Base-by-base conservation (phyloP, 176 grass and related monocot species). In the Hordeum marinum region DNA sequence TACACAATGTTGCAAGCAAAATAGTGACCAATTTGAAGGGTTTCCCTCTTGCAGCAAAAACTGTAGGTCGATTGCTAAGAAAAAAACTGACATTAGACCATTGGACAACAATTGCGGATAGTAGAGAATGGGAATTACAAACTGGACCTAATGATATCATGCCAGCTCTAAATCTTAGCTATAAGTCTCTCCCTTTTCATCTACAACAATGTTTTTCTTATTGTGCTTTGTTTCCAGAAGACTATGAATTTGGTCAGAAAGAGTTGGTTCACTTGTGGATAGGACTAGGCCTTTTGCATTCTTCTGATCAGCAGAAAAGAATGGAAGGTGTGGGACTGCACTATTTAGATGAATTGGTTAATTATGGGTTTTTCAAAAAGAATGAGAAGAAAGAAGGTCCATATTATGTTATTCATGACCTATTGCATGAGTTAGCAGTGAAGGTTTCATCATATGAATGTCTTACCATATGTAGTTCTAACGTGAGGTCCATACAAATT, bases 141-240 rank as follows among this genome's bases (percentile, higher is more conserved):
- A 8, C 2, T 2, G 9, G 20, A n/a, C 0, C n/a, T n/a, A 3
- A 69, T 76, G 83, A 83, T 0, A 90, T 86, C 15, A 90, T 90
- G 88, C 76, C 77, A 20, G 88, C 59, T 27, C 31, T 92, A 21
- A 82, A 68, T 72, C 29, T 89, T 9, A 86, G 90, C 52, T 92
- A 83, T 26, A 27, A 68, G 0, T 61, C 79, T 55, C 83, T 89
- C 5, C 72, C 90, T 41, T 75, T 72, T 14, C 73, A 83, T 48
- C 65, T 89, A 7, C 79, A 83, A 20, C 25, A 75, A 39, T 92
- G 90, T 52, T 89, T 86, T 23, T 24, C 59, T 0, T 89, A 12
- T 27, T 83, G 72, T 68, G 57, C 59, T 2, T 23, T 92, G n/a
- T 86, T 89, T 69, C 90, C 86, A 2, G 64, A 86, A 61, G 79